Evolutionary conservation across 768 basidiomycete species (phyloP).

Genomic region (Butyriboletus loyo): DNA sequence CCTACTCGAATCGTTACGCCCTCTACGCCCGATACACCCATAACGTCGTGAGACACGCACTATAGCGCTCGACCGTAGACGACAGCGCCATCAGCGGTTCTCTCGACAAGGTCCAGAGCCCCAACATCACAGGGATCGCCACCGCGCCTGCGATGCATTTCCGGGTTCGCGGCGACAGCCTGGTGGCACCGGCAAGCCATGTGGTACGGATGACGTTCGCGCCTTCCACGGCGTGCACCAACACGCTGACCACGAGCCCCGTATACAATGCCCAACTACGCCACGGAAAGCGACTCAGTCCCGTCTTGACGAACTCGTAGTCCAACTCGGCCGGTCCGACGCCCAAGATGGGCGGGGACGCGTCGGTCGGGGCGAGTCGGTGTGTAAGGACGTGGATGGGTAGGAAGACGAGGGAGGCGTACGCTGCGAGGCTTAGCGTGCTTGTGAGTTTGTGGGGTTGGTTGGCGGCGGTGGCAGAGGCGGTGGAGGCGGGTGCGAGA

Average conservation of each 20-base stretch:
- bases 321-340: constrained; percentile 77
- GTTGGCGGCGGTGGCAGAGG: constrained; percentile 28
- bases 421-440: constrained; percentile 60
- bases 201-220: constrained; percentile 48
- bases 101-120: constrained; percentile 48
- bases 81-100: constrained; percentile 60
- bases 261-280: constrained; percentile 61
- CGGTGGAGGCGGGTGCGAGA: constrained; percentile 39
- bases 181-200: constrained; percentile 28
- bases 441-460: constrained; percentile 37
- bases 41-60: constrained; percentile 44
- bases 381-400: constrained; percentile 71
- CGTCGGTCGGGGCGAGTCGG: constrained; percentile 50
- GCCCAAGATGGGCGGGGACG: constrained; percentile 35
- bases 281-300: constrained; percentile 58
- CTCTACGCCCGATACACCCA: constrained; percentile 48
- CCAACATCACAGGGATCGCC: constrained; percentile 53
- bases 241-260: constrained; percentile 53
- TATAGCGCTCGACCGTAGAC: constrained; percentile 49
- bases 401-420: constrained; percentile 55
- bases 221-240: constrained; percentile 66
- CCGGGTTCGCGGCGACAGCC: constrained; percentile 19
- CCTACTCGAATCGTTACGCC: not conserved
- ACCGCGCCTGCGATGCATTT: constrained; percentile 34
- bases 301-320: constrained; percentile 80